These are phyloP conservation scores for Trametes sanguinea DNA, from an alignment of 768 basidiomycete species.

Conservation along the genomic window DNA sequence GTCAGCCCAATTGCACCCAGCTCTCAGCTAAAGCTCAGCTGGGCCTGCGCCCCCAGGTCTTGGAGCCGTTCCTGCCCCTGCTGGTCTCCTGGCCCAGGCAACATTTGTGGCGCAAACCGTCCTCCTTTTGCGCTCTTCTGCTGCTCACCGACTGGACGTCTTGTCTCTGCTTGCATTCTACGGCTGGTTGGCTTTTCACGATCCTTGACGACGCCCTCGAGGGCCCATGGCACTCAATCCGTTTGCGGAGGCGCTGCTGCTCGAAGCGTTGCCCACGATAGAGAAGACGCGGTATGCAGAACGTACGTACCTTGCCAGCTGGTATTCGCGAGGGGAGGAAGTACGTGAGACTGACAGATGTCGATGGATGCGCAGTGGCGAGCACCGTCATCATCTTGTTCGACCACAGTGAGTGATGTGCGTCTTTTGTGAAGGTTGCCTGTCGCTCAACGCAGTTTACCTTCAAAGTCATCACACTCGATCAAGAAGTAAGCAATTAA, in stretches of 20 bases:
- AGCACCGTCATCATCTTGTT: slow-evolving; percentile 53
- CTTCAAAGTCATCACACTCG: slow-evolving; percentile 50
- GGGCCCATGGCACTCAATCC: slow-evolving; percentile 4
- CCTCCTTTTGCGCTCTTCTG: neutral
- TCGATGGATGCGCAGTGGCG: slow-evolving; percentile 41
- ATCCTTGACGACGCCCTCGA: neutral
- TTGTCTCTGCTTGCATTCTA: neutral
- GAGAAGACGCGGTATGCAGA: slow-evolving; percentile 26
- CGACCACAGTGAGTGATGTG: slow-evolving; percentile 50
- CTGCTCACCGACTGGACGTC: neutral
- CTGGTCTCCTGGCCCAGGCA: neutral
- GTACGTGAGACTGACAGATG: neutral
- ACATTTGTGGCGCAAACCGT: neutral
- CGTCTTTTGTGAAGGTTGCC: neutral
- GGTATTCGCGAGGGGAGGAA: neutral
- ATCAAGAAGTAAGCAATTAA: slow-evolving; percentile 46
- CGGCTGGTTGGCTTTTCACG: neutral
- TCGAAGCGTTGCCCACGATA: slow-evolving; percentile 13
- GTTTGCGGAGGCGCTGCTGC: slow-evolving; percentile 10
- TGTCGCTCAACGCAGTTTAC: neutral
- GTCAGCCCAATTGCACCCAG: neutral
- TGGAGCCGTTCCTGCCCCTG: neutral
- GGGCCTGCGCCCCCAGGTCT: neutral
- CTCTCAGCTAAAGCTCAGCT: neutral
- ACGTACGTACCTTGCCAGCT: slow-evolving; percentile 10